A percentile compares a stretch with the other conserved stretches of the same genome.
Evolutionary conservation across 2,329 filamentous ascomycete species (phyloP).

Genomic region (Pseudopyricularia javanii): DNA sequence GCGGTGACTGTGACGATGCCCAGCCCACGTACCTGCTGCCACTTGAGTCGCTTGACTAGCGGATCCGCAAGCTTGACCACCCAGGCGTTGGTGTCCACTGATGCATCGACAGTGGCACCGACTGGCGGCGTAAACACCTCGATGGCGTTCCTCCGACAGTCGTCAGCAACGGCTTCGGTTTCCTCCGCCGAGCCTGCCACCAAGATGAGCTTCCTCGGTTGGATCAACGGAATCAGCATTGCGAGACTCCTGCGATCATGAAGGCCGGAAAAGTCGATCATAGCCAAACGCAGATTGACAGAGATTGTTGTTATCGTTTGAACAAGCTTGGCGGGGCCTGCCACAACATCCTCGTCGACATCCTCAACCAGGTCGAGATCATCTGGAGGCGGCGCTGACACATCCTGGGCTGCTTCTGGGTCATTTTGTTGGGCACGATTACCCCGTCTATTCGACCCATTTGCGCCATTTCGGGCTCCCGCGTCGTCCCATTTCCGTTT

Average conservation of each 20-base stretch:
- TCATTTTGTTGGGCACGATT: conserved; percentile 28
- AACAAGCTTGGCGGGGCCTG: conserved; percentile 65
- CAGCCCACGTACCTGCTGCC: conserved; percentile 85
- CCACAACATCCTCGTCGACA: conserved; percentile 32
- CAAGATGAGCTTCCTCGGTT: conserved; percentile 89
- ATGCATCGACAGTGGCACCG: conserved; percentile 71
- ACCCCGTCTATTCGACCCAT: conserved; percentile 45
- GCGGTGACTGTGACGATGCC: conserved; percentile 91
- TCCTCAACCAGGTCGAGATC: conserved; percentile 49
- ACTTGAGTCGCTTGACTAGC: conserved; percentile 77
- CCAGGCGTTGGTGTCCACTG: conserved; percentile 97
- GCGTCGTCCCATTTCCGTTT: conserved; percentile 89
- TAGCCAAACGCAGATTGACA: conserved; percentile 66
- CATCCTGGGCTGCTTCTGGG: background rate
- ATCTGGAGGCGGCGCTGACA: conserved; percentile 17
- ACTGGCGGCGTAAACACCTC: conserved; percentile 73
- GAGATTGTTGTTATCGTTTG: conserved; percentile 50
- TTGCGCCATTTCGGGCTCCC: conserved; percentile 18
- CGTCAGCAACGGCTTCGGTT: conserved; percentile 59
- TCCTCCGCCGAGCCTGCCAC: conserved; percentile 70
- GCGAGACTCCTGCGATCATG: conserved; percentile 90
- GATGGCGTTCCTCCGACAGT: conserved; percentile 20
- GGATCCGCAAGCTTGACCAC: conserved; percentile 77
- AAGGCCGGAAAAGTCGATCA: conserved; percentile 82
- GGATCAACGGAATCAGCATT: conserved; percentile 89